Evolutionary conservation across 331 rosid genomes (phyloP).

Genomic region (Acacia pycnantha): DNA sequence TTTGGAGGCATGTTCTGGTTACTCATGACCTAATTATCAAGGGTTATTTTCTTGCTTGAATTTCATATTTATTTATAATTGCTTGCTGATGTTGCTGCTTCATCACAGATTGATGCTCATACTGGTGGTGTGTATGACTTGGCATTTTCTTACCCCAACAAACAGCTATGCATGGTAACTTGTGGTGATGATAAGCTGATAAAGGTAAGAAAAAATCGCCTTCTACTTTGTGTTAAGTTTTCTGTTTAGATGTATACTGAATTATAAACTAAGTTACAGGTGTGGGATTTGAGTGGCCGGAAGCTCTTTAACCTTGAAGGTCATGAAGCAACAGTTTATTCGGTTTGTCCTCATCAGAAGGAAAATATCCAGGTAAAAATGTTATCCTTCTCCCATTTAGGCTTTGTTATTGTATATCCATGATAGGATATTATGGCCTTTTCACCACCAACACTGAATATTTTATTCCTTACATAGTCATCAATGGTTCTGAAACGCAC

Average conservation of each 20-base stretch:
- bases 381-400: background rate
- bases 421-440: slow-evolving; percentile 21
- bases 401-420: background rate
- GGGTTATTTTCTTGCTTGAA: slow-evolving; percentile 12
- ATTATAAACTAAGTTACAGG: slow-evolving; percentile 49
- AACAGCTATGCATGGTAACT: slow-evolving; percentile 69
- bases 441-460: background rate
- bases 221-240: background rate
- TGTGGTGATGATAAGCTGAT: slow-evolving; percentile 91
- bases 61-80: slow-evolving; percentile 1
- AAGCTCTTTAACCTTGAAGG: slow-evolving; percentile 71
- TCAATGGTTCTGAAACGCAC: background rate
- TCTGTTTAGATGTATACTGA: slow-evolving; percentile 28
- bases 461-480: slow-evolving; percentile 4
- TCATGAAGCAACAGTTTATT: slow-evolving; percentile 85
- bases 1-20: slow-evolving; percentile 48
- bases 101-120: slow-evolving; percentile 83
- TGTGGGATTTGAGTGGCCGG: slow-evolving; percentile 73
- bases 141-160: slow-evolving; percentile 69
- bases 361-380: slow-evolving; percentile 64
- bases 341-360: slow-evolving; percentile 77
- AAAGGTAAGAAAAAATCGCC: slow-evolving; percentile 48
- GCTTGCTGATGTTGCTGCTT: slow-evolving; percentile 19
- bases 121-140: slow-evolving; percentile 86
- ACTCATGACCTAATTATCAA: too few species aligned